Conservation (phyloP, 2,329 filamentous ascomycete species). For the Monilinia aucupariae region DNA sequence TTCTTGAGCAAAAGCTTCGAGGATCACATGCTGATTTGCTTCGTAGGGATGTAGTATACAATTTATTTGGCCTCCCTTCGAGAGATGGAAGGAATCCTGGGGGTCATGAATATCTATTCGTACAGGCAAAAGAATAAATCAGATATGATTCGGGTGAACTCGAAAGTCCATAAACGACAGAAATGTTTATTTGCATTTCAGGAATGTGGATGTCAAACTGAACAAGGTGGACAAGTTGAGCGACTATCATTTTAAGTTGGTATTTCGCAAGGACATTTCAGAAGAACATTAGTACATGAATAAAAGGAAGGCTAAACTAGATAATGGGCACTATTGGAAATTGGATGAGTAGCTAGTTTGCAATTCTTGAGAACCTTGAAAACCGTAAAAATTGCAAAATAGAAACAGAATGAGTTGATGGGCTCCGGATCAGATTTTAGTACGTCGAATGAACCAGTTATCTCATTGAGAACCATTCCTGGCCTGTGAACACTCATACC, state of each 20-base stretch:
- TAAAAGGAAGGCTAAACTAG: not conserved
- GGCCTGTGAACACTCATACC: too few species aligned
- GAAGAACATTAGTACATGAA: not conserved
- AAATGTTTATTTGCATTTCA: not conserved
- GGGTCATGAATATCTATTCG: not conserved
- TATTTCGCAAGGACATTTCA: too few species aligned
- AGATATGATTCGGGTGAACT: not conserved
- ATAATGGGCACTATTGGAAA: too few species aligned
- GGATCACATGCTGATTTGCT: not conserved
- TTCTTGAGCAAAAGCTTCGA: not conserved
- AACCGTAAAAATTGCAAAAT: too few species aligned
- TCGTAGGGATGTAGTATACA: not conserved
- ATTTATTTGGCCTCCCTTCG: too few species aligned
- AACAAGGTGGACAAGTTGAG: not conserved
- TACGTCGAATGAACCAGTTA: not conserved
- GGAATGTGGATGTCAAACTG: not conserved
- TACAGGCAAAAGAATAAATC: not conserved
- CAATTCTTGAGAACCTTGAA: too few species aligned
- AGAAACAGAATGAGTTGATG: too few species aligned
- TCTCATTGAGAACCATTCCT: not conserved
- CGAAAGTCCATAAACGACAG: not conserved
- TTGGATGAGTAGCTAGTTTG: too few species aligned
- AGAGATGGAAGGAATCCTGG: too few species aligned
- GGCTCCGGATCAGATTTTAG: too few species aligned
- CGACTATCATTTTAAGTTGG: not conserved